Base-by-base conservation (phyloP, 192 early-diverging fungal genomes). In the Coemansia javaensis region DNA sequence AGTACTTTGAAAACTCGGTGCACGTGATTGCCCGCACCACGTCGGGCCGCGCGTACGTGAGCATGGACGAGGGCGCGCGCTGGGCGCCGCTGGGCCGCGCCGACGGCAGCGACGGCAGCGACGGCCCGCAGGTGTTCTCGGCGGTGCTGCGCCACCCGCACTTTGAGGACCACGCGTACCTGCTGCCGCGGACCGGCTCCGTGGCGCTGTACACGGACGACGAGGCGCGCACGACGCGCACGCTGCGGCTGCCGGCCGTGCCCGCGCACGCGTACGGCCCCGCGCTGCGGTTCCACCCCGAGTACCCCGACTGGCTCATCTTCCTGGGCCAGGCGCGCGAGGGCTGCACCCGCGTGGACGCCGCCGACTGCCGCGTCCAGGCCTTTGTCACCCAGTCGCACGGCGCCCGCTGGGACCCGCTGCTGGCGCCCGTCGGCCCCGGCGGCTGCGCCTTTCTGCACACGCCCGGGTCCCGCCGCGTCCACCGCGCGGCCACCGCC, bases 201-300 rank as follows among this genome's bases (percentile, higher is more conserved):
- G 48, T 33, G 2, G 83, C 80, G 23, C 66, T 81, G 35, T 69
- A 80, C 30, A 88, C 85, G 0, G 77, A 64, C 13, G 85, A 92
- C 44, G 62, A 64, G 16, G 84, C 77, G 8, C 58, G 58, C 28
- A 81, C 78, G 14, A 78, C 82, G 47, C 73, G 80, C 11, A 15
- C 46, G 14, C 35, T 96, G 23, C 63, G 71, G 7, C 48, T 81
- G 8, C 87, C 87, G 5, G 45, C 67, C 14, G 13, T 45, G n/a
- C 90, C 89, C 6, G 85, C 86, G 14, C 52, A 59, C 13, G 49
- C 90, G 13, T 67, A 77, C n/a, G 64, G 77, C 16, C 71, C 72
- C 18, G 64, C 82, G 18, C 42, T 90, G 39, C 80, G 81, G 32
- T 99, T 96, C 78, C 94, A 99, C 51, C 87, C 90, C 12, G 77